Percentiles rank a stretch among this genome's conserved stretches.
These are phyloP conservation scores for Penicillium sp. DNA, from an alignment of 2,329 filamentous ascomycete species.

Conservation along the genomic window DNA sequence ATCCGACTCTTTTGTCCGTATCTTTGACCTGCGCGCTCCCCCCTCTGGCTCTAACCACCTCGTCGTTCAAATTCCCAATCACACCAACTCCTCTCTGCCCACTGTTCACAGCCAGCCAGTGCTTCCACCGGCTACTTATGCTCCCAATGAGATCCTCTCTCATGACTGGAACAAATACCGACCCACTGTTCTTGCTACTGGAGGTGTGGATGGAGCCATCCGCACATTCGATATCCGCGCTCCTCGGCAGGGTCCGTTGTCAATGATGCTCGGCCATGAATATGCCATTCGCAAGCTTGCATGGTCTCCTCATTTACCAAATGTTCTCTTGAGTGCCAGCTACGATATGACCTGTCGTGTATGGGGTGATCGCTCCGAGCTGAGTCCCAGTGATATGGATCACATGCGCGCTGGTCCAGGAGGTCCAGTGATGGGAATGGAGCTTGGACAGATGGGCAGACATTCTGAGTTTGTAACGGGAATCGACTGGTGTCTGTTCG, in stretches of 20 bases:
- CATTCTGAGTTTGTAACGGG: conserved; percentile 97
- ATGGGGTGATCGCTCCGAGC: conserved; percentile 73
- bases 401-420: conserved; percentile 37
- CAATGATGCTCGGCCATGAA: conserved; percentile 74
- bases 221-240: conserved; percentile 86
- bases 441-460: conserved; percentile 80
- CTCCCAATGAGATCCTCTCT: conserved; percentile 79
- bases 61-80: conserved; percentile 73
- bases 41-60: conserved; percentile 83
- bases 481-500: conserved; percentile 97
- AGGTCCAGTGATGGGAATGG: conserved; percentile 51
- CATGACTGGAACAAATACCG: conserved; percentile 99
- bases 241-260: conserved; percentile 63
- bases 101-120: conserved; percentile 32
- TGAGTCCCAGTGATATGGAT: conserved; percentile 33
- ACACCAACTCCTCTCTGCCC: conserved; percentile 56
- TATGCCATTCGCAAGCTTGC: conserved; percentile 81
- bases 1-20: conserved; percentile 78
- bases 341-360: conserved; percentile 98
- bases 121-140: conserved; percentile 36
- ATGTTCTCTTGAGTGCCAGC: conserved; percentile 79
- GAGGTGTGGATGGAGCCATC: conserved; percentile 79
- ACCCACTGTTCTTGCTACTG: conserved; percentile 75
- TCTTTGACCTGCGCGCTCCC: conserved; percentile 88
- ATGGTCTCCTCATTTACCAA: conserved; percentile 91